A percentile compares a stretch with the other conserved stretches of the same genome.
These are phyloP conservation scores for Cicer yamashitae DNA, from an alignment of 306 rosid genomes.

Conservation along the genomic window DNA sequence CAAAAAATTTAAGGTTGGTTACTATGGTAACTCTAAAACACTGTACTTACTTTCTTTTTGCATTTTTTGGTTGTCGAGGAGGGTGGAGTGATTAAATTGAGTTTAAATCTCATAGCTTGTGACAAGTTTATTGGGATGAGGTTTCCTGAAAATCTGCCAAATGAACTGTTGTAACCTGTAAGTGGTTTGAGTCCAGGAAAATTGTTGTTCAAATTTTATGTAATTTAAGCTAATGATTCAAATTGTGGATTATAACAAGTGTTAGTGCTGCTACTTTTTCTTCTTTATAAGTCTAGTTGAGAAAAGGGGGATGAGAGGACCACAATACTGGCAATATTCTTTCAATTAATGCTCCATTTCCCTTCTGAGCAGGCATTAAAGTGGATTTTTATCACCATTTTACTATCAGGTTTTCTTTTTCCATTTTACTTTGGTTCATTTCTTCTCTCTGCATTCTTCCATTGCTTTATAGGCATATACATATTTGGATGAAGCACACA, in stretches of 20 bases:
- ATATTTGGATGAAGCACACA: constrained; percentile 95
- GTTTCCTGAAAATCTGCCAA: constrained; percentile 2
- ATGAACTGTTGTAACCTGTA: constrained; percentile 12
- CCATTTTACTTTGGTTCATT: constrained; percentile 41
- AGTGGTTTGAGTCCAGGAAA: constrained; percentile 20
- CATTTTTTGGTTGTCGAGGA: neutral
- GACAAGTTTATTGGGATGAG: neutral
- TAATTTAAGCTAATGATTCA: neutral
- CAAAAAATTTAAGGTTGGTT: constrained; percentile 80
- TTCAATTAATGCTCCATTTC: constrained; percentile 6
- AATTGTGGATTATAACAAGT: constrained; percentile 17
- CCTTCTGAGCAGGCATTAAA: neutral
- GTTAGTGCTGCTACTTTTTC: constrained; percentile 10
- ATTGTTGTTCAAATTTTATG: neutral
- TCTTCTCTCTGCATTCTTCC: constrained; percentile 10
- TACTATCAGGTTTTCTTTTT: constrained; percentile 1
- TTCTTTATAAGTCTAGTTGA: constrained; percentile 5
- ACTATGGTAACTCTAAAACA: constrained; percentile 15
- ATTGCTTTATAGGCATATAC: constrained; percentile 62
- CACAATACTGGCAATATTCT: neutral
- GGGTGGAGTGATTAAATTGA: neutral
- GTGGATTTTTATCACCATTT: neutral
- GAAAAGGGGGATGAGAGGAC: constrained; percentile 5
- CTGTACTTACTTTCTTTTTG: neutral
- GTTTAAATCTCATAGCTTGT: constrained; percentile 16